Evolutionary conservation across 2,329 filamentous ascomycete genomes (phyloP).

Genomic region (Ascochyta lentis): DNA sequence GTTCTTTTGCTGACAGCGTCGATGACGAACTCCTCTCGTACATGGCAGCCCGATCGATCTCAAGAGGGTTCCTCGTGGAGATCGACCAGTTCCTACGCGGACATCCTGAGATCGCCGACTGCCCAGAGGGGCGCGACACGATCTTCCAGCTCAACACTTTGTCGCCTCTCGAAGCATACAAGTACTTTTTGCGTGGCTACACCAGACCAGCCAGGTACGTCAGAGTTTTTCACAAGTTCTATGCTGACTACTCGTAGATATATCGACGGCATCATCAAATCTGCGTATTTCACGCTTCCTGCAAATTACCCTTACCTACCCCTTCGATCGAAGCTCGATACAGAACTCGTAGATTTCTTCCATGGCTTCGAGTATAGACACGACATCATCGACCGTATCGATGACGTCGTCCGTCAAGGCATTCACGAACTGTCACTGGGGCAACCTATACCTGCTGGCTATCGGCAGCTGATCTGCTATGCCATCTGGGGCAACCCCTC

Average conservation of each 20-base stretch:
- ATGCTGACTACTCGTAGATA: constrained; percentile 19
- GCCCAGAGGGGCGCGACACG: constrained; percentile 17
- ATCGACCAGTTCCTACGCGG: constrained; percentile 32
- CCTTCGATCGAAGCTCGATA: constrained; percentile 22
- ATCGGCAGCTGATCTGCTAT: constrained; percentile 34
- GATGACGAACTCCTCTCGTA: constrained; percentile 28
- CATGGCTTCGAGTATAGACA: constrained; percentile 30
- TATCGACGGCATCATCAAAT: constrained; percentile 23
- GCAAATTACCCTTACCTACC: constrained; percentile 15
- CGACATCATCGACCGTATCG: constrained; percentile 35
- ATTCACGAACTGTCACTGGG: constrained; percentile 22
- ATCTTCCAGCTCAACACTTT: constrained; percentile 21
- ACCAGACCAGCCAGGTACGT: constrained; percentile 35
- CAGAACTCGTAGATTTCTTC: constrained; percentile 35
- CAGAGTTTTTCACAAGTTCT: background rate
- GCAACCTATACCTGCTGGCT: constrained; percentile 4
- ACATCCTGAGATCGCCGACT: constrained; percentile 29
- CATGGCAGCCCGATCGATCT: constrained; percentile 24
- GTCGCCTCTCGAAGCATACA: constrained; percentile 31
- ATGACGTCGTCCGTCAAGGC: constrained; percentile 21
- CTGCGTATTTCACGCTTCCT: constrained; percentile 20
- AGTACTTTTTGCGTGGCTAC: constrained; percentile 36
- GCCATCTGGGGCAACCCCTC: constrained; percentile 36
- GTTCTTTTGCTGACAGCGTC: constrained; percentile 19
- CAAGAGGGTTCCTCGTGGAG: constrained; percentile 30